Base-by-base conservation (phyloP, 345 rosid genomes). In the Arabidopsis arenosa region DNA sequence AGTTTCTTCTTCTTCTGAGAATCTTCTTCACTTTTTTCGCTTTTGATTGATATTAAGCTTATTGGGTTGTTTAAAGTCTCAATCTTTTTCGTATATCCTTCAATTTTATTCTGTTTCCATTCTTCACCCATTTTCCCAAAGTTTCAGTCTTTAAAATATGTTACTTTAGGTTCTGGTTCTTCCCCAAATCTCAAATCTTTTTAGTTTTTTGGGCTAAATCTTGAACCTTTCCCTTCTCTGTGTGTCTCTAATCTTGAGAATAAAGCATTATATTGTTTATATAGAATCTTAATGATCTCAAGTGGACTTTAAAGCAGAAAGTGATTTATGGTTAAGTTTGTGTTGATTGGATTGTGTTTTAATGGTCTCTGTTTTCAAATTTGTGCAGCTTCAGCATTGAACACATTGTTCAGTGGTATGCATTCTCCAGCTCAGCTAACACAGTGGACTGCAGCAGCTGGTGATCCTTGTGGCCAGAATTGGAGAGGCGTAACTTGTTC, bases 401-500 rank as follows among this genome's bases (percentile, higher is more conserved):
- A 79, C 82, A 73, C 10, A 18, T 69, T 95, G 86, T 92, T 36
- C 80, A 77, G 21, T 72, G 82, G 83, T 79, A 84, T 95, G 80
- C 75, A 82, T 81, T 81, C 84, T 15, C 92, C 90, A 35, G 26
- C 72, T 37, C 93, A 86, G 86, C 83, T 95, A 66, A 81, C 88
- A 26, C 83, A 84, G 40, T 95, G 99, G 99, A 87, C 77, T 13
- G 45, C 84, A 68, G 86, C 70, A 63, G 88, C 93, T 21, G 87
- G 83, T 55, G 97, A 95, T 79, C 99, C 99, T 18, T 95, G 99
- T 65, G 97, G 88, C 26, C 91, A 90, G 77, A 83, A 87, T 5
- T 95, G 99, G 99, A 92, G 85, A 85, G 99, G 99, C 39, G 80
- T 95, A 11, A 80, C 81, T 75, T 95, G 99, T 82, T 86, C 91